A percentile compares a stretch with the other conserved stretches of the same genome.
These are phyloP conservation scores for Choiromyces venosus DNA, from an alignment of 495 filamentous ascomycete species.

Conservation along the genomic window DNA sequence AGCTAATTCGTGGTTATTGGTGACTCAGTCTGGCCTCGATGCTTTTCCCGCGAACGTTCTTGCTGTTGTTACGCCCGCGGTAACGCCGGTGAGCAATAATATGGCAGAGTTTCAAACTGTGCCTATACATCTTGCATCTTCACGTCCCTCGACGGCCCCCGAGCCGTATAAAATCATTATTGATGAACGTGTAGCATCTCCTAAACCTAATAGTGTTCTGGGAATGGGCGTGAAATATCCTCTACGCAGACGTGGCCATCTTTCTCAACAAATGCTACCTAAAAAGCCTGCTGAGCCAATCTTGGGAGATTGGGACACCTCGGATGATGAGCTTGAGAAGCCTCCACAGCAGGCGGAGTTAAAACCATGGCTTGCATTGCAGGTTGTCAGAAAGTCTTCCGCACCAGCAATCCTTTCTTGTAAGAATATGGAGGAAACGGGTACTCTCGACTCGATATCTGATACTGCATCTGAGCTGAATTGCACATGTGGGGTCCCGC, in stretches of 20 bases:
- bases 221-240: neutral
- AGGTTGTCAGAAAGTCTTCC: neutral
- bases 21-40: constrained; percentile 3
- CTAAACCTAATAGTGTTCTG: neutral
- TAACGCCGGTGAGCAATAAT: constrained; percentile 2
- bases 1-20: neutral
- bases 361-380: constrained; percentile 17
- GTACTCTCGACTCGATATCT: neutral
- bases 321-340: constrained; percentile 10
- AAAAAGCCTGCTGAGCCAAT: constrained; percentile 15
- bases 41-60: neutral
- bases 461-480: neutral
- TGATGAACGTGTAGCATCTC: neutral
- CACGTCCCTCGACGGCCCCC: constrained; percentile 11
- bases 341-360: constrained; percentile 6
- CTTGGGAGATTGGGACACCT: constrained; percentile 26
- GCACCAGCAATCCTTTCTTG: neutral
- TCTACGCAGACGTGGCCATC: neutral
- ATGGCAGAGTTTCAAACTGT: neutral
- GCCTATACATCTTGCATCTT: constrained; percentile 1
- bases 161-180: neutral
- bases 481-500: neutral
- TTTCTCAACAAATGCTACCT: neutral
- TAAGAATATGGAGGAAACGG: neutral
- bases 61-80: neutral